Base-by-base conservation (phyloP, 768 basidiomycete genomes). In the Fistulinella prunicolor region DNA sequence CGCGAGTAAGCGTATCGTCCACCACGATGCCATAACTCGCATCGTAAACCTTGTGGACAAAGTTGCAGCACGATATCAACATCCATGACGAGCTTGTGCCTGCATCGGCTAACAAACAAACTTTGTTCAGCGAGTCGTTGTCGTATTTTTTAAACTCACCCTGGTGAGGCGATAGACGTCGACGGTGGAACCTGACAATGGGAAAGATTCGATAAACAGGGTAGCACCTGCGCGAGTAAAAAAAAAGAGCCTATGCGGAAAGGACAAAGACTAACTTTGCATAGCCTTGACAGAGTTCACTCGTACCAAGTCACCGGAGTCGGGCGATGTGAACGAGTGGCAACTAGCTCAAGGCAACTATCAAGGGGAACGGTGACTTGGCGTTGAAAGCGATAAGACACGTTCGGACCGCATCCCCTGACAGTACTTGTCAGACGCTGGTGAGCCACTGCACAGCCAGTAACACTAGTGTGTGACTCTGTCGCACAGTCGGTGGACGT, bases 341-440 rank as follows among this genome's bases (percentile, higher is more conserved):
- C 32, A 38, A 22, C 23, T 20, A 42, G 26, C 35, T 28, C 5
- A 28, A 28, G 26, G 26, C 39, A 19, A 36, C 42, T 40, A 28
- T 39, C 23, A 23, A 43, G 14, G 38, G 36, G 17, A 48, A 44
- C 46, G 44, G 57, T 20, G 56, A 50, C 51, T 52, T 49, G 56
- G 44, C 53, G 29, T 35, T 34, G 45, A 29, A 35, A 16, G 42
- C 24, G 39, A 50, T n/a, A 53, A 43, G 43, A 32, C 17, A 42
- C 48, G 49, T 60, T 62, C 52, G 40, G 46, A 57, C 55, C 55
- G 51, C 45, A 28, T 36, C 38, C 50, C 40, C 53, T 38, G 14
- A 42, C 10, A 28, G 26, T 28, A 28, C 26, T 28, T 34, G 8
- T 14, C 23, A 46, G 44, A 47, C 24, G 44, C 43, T 38, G 38